Percentiles rank a stretch among this genome's conserved stretches.
Conservation (phyloP, 345 rosid species). For the Hypericum perforatum region DNA sequence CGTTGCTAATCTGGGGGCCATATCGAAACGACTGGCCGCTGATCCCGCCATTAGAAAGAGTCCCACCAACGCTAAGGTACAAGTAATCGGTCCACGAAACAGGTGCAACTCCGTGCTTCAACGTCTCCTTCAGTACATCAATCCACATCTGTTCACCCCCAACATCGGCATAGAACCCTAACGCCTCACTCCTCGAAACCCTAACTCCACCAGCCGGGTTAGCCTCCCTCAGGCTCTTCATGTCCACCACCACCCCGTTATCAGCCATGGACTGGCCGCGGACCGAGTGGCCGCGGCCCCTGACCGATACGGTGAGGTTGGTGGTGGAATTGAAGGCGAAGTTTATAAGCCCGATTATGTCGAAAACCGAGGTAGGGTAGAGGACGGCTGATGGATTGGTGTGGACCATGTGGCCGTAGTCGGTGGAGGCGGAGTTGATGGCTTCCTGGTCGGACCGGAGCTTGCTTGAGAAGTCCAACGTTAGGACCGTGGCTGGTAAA, state of each 20-base stretch:
- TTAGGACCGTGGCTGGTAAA: too few species aligned
- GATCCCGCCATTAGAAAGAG: constrained; percentile 27
- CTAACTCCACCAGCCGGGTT: constrained; percentile 12
- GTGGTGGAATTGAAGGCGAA: too few species aligned
- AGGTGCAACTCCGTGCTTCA: constrained; percentile 21
- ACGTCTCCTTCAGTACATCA: constrained; percentile 15
- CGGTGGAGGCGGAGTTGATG: too few species aligned
- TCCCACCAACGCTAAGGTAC: constrained; percentile 24
- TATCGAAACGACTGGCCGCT: constrained; percentile 28
- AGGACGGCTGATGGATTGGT: too few species aligned
- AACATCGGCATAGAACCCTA: constrained; percentile 13
- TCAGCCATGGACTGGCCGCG: constrained; percentile 23
- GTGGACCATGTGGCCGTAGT: too few species aligned
- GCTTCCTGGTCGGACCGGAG: too few species aligned
- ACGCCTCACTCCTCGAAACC: not conserved
- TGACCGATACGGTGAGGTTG: constrained; percentile 12
- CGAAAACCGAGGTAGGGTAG: too few species aligned
- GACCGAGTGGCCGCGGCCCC: constrained; percentile 27
- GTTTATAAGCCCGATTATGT: too few species aligned
- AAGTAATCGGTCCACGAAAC: constrained; percentile 29
- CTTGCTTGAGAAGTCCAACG: too few species aligned
- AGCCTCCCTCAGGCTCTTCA: constrained; percentile 15
- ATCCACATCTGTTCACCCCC: constrained; percentile 22
- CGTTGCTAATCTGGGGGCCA: constrained; percentile 29
- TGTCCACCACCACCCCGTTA: constrained; percentile 19